Evolutionary conservation across 2,329 filamentous ascomycete species (phyloP).

Genomic region (Ophiostoma piceae): DNA sequence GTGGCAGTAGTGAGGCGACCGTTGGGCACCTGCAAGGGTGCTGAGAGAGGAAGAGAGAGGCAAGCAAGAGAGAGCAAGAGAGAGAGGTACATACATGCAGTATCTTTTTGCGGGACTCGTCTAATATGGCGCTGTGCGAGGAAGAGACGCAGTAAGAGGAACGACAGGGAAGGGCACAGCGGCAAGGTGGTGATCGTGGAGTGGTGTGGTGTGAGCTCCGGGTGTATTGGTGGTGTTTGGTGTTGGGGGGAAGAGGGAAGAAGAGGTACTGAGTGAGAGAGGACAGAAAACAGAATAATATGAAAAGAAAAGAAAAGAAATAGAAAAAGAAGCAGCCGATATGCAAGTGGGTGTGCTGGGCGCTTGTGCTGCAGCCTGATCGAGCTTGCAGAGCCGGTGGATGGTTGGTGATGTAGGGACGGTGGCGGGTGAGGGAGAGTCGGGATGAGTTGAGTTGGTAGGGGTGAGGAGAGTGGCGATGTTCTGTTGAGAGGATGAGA

Average conservation of each 20-base stretch:
- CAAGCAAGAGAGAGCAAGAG: slow-evolving; percentile 4
- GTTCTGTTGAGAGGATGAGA: too few species aligned
- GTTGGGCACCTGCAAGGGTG: slow-evolving; percentile 23
- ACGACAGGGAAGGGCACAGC: slow-evolving; percentile 15
- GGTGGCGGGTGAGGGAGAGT: slow-evolving; percentile 14
- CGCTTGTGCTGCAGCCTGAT: slow-evolving; percentile 36
- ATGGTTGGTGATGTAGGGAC: slow-evolving; percentile 15
- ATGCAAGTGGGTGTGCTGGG: slow-evolving; percentile 31
- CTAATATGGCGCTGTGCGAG: slow-evolving; percentile 20
- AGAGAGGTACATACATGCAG: slow-evolving; percentile 14
- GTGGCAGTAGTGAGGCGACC: slow-evolving; percentile 11
- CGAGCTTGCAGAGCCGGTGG: slow-evolving; percentile 25
- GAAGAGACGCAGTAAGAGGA: slow-evolving; percentile 16
- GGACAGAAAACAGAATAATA: not conserved
- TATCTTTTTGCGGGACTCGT: slow-evolving; percentile 20
- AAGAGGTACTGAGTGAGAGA: not conserved
- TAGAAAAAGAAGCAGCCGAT: not conserved
- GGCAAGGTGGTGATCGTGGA: slow-evolving; percentile 16
- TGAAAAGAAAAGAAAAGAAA: not conserved
- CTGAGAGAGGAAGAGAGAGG: not conserved
- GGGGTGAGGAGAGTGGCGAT: too few species aligned
- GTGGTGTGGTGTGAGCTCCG: not conserved
- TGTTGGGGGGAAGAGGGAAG: not conserved
- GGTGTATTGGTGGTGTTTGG: not conserved
- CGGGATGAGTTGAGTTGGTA: not conserved